Percentiles rank a stretch among this genome's conserved stretches.
phyloP scores from a whole-genome alignment of 176 grass and related monocot genomes.

The Carex myosuroides region DNA sequence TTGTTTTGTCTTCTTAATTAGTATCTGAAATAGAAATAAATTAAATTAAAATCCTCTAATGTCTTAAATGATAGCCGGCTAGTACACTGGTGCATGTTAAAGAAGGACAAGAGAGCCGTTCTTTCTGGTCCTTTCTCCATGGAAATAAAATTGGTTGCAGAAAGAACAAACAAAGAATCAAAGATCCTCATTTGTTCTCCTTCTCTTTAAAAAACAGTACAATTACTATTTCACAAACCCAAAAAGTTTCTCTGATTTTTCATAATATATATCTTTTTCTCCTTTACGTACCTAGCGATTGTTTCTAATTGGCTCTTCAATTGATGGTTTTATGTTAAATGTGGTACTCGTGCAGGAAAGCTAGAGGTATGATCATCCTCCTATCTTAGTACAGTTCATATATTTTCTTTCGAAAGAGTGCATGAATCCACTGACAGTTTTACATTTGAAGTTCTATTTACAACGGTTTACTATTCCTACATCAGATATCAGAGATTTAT shows the following conservation, averaged over 20 bases:
- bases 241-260: neutral
- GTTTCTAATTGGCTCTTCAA: slow-evolving; percentile 23
- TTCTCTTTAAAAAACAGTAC: slow-evolving; percentile 48
- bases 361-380: slow-evolving; percentile 50
- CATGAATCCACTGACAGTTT: neutral
- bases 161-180: slow-evolving; percentile 49
- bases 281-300: neutral
- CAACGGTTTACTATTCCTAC: neutral
- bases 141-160: slow-evolving; percentile 70
- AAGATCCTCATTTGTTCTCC: slow-evolving; percentile 81
- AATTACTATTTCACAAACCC: neutral
- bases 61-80: slow-evolving; percentile 42
- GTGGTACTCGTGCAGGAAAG: slow-evolving; percentile 44
- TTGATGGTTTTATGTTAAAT: slow-evolving; percentile 12
- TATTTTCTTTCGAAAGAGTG: neutral
- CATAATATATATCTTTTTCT: slow-evolving; percentile 7
- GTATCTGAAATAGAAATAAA: neutral
- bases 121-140: slow-evolving; percentile 84
- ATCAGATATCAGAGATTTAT: slow-evolving; percentile 64
- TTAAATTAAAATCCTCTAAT: neutral
- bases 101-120: slow-evolving; percentile 77
- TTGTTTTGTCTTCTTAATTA: neutral
- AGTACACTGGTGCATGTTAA: slow-evolving; percentile 66
- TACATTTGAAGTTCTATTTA: neutral
- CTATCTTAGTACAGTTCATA: slow-evolving; percentile 13